phyloP scores from a whole-genome alignment of 352 stramenopile genomes.

The Phytophthora ohioensis region DNA sequence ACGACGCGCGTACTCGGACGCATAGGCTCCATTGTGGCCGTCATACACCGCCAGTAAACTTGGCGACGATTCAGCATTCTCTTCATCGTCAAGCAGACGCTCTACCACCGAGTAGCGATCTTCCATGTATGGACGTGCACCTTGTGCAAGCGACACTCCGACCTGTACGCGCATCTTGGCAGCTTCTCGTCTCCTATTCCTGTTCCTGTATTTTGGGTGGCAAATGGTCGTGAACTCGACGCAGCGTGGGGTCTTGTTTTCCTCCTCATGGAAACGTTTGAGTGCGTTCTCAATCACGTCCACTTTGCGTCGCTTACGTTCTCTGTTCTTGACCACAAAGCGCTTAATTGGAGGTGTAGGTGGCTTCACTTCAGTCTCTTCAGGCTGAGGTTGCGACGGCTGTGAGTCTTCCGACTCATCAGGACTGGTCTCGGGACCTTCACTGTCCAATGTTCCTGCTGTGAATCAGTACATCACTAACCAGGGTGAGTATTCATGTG shows the following conservation, averaged over 20 bases:
- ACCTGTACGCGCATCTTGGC: conserved; percentile 58
- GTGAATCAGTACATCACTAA: conserved; percentile 15
- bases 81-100: conserved; percentile 59
- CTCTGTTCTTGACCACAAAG: conserved; percentile 54
- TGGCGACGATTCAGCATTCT: conserved; percentile 51
- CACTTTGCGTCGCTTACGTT: conserved; percentile 65
- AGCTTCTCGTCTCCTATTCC: conserved; percentile 22
- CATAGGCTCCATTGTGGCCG: conserved; percentile 78
- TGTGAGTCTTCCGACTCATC: conserved; percentile 40
- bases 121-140: conserved; percentile 83
- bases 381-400: conserved; percentile 18
- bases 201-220: conserved; percentile 26
- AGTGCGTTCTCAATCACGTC: conserved; percentile 72
- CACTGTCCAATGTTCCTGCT: conserved; percentile 38
- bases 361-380: conserved; percentile 20
- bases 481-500: neutral
- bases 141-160: conserved; percentile 63
- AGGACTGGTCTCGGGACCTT: conserved; percentile 41
- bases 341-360: conserved; percentile 48
- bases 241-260: conserved; percentile 42
- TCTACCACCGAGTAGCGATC: conserved; percentile 74
- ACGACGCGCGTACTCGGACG: conserved; percentile 66
- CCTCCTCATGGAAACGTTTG: conserved; percentile 57
- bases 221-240: conserved; percentile 65
- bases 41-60: conserved; percentile 78